These are phyloP conservation scores for Diplosphaera chodatii DNA, from an alignment of 139 green algal genomes.

Conservation along the genomic window DNA sequence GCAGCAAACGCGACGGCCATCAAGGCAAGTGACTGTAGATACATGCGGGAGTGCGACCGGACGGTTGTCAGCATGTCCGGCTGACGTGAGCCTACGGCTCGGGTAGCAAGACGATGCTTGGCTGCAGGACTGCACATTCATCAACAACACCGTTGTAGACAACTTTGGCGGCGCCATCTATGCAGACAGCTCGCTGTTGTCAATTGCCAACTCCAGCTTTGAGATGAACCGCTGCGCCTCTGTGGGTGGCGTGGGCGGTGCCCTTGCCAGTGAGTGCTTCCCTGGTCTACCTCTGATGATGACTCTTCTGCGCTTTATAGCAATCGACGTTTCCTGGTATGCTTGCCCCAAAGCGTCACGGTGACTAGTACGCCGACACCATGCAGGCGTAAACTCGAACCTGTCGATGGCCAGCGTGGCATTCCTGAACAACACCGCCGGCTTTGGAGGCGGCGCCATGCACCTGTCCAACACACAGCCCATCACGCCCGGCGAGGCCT, in stretches of 20 bases:
- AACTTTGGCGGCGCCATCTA: neutral
- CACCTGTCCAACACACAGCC: neutral
- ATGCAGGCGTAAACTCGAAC: neutral
- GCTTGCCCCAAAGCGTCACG: no score
- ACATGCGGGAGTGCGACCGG: no score
- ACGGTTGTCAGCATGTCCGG: no score
- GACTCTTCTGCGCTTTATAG: no score
- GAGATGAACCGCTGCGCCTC: neutral
- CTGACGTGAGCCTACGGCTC: no score
- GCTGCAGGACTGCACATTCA: neutral
- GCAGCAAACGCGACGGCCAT: neutral
- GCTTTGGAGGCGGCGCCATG: neutral
- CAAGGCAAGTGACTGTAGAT: no score
- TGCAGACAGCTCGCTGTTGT: neutral
- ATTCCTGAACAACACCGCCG: neutral
- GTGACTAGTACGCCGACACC: no score
- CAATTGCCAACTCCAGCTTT: neutral
- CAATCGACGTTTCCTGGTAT: no score
- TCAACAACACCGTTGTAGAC: neutral
- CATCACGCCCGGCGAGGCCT: neutral
- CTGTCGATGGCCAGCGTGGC: neutral
- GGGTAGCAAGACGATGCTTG: no score
- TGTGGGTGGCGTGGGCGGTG: neutral
- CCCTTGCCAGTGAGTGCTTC: neutral
- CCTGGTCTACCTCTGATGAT: no score